These are phyloP conservation scores for Magnolia sinica DNA, from an alignment of 164 flowering plant species.

Conservation along the genomic window DNA sequence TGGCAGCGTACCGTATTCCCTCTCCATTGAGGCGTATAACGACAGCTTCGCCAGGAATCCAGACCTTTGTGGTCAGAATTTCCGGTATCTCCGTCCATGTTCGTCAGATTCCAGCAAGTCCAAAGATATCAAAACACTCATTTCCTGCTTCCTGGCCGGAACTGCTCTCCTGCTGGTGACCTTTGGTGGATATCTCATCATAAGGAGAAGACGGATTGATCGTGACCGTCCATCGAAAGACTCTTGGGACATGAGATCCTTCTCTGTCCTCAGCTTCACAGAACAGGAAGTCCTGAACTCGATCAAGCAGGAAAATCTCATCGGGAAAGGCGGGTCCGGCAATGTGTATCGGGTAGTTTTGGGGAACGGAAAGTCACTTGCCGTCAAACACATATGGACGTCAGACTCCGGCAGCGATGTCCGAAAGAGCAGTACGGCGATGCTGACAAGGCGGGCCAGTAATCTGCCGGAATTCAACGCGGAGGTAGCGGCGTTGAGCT, in stretches of 20 bases:
- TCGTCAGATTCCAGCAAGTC: slow-evolving; percentile 29
- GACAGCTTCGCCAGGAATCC: slow-evolving; percentile 61
- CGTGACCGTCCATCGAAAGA: slow-evolving; percentile 30
- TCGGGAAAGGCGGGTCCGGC: slow-evolving; percentile 88
- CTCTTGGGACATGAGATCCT: slow-evolving; percentile 85
- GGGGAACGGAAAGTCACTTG: slow-evolving; percentile 45
- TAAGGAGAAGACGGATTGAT: slow-evolving; percentile 31
- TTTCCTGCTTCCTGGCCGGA: slow-evolving; percentile 38
- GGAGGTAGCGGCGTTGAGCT: slow-evolving; percentile 65
- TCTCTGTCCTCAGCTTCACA: slow-evolving; percentile 54
- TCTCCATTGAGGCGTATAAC: slow-evolving; percentile 42
- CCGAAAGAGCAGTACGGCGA: slow-evolving; percentile 24
- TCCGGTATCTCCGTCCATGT: slow-evolving; percentile 41
- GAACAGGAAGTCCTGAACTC: slow-evolving; percentile 70
- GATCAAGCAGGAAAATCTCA: slow-evolving; percentile 62
- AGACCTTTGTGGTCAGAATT: slow-evolving; percentile 47
- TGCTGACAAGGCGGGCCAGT: slow-evolving; percentile 1
- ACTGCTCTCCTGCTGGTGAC: slow-evolving; percentile 21
- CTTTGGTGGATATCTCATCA: slow-evolving; percentile 27
- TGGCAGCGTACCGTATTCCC: slow-evolving; percentile 55
- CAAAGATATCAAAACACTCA: slow-evolving; percentile 23
- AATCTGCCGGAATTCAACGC: slow-evolving; percentile 55
- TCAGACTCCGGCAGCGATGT: slow-evolving; percentile 11
- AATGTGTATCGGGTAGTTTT: slow-evolving; percentile 55
- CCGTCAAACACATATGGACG: slow-evolving; percentile 73